These are phyloP conservation scores for Penicillium verhagenii DNA, from an alignment of 495 filamentous ascomycete genomes.

Conservation along the genomic window DNA sequence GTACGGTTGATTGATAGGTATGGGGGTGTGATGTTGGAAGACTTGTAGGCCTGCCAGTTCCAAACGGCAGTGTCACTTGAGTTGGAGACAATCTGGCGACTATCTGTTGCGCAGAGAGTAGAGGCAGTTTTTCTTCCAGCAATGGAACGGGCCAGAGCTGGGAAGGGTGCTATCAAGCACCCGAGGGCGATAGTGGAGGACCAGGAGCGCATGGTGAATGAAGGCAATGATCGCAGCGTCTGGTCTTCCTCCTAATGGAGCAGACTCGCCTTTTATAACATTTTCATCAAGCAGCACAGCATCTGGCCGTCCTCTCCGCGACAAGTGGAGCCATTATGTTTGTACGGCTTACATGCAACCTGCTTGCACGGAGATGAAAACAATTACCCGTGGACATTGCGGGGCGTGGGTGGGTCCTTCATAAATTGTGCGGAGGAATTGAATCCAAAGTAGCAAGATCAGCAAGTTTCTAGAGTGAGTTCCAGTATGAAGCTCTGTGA, in stretches of 20 bases:
- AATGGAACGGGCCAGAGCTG: not conserved
- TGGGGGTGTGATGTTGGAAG: conserved; percentile 19
- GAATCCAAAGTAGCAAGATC: not conserved
- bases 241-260: not conserved
- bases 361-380: not conserved
- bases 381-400: not conserved
- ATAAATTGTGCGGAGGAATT: not conserved
- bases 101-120: conserved; percentile 7
- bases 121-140: not conserved
- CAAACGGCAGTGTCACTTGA: conserved; percentile 10
- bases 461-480: not conserved
- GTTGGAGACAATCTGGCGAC: conserved; percentile 7
- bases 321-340: not conserved
- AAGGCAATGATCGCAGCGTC: not conserved
- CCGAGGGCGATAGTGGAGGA: not conserved
- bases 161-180: not conserved
- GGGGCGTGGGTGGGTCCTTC: not conserved
- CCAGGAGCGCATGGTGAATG: not conserved
- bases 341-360: no score
- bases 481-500: not conserved
- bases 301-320: not conserved
- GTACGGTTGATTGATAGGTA: conserved; percentile 15
- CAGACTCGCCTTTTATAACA: not conserved
- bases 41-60: conserved; percentile 23
- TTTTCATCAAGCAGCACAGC: not conserved